Evolutionary conservation across 192 early-diverging fungal species (phyloP), one percentile per base, ranked within the genome.

Genomic region (Umbelopsis sp.): DNA sequence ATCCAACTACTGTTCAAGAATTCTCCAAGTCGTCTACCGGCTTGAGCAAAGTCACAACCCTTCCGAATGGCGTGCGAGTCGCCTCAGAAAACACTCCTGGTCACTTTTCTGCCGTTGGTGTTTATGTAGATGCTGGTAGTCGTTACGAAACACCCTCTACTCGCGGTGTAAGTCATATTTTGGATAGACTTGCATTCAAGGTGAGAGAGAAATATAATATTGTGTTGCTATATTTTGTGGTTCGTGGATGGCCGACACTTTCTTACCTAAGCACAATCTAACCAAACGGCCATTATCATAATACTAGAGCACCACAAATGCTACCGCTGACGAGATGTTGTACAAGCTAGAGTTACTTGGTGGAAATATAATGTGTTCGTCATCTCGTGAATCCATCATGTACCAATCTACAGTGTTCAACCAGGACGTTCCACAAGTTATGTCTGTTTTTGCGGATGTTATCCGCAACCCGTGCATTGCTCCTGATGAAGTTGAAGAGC

Each of bases 141-240:
- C 85, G 94, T 56, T 93, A 92, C 73, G 97, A 99, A 75, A 89
- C 88, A 21, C 74, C 75, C 2, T 38, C 68, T 8, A 93, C 90
- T 22, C 75, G 85, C 0, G 97, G 96, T 17, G 89, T 87, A 9
- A 86, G 87, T 11, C 95, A 99, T 82, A 77, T 99, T 73, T 81
- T 97, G 66, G 96, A 97, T 84, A 89, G 94, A 36, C 77, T 97
- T 77, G 91, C 97, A 0, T 99, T 99, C 85, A 97, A 97, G 88
- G 91, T 92, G 69, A 47, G 49, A 53, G 36, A 12, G 31, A 24
- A 31, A 36, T 16, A 47, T 1, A 24, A 38, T n/a, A 36, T 52
- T 5, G 7, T 9, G 43, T 44, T n/a, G n/a, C n/a, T n/a, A n/a
- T n/a, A n/a, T n/a, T n/a, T n/a, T n/a, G n/a, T n/a, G n/a, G n/a